phyloP scores from a whole-genome alignment of 371 early-diverging fungal genomes.

The Mortierella sp. region DNA sequence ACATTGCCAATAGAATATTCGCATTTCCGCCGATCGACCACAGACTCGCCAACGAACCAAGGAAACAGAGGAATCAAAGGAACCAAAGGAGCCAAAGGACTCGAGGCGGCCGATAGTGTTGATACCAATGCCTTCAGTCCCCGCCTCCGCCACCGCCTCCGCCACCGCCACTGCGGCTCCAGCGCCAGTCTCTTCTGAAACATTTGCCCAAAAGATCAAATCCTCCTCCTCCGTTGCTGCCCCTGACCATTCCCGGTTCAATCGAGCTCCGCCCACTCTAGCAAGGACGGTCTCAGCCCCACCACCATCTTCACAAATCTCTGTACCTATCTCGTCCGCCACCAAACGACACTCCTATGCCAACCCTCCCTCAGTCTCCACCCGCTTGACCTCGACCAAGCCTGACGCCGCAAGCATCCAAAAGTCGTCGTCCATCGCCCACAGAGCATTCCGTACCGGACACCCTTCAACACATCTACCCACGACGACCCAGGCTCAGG shows the following conservation, averaged over 20 bases:
- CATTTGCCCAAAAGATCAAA: neutral
- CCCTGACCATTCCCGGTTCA: neutral
- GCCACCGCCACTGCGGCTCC: neutral
- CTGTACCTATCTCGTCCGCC: neutral
- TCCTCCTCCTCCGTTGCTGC: neutral
- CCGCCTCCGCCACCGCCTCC: neutral
- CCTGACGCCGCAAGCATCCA: neutral
- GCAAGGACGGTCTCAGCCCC: conserved; percentile 1
- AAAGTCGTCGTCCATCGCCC: neutral
- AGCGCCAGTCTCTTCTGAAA: neutral
- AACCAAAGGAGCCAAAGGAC: neutral
- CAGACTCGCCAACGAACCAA: neutral
- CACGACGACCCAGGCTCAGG: neutral
- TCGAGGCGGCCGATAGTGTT: neutral
- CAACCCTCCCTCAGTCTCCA: neutral
- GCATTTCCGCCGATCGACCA: neutral
- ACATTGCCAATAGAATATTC: neutral
- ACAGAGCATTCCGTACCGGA: neutral
- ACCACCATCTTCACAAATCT: neutral
- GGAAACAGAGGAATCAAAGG: neutral
- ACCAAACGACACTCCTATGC: neutral
- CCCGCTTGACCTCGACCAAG: neutral
- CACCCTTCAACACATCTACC: neutral
- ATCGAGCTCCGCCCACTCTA: neutral
- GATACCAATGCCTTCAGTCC: neutral